Evolutionary conservation across 371 early-diverging fungal genomes (phyloP), one percentile per base, ranked within the genome.

Genomic region (Dinochytrium kinnereticum): DNA sequence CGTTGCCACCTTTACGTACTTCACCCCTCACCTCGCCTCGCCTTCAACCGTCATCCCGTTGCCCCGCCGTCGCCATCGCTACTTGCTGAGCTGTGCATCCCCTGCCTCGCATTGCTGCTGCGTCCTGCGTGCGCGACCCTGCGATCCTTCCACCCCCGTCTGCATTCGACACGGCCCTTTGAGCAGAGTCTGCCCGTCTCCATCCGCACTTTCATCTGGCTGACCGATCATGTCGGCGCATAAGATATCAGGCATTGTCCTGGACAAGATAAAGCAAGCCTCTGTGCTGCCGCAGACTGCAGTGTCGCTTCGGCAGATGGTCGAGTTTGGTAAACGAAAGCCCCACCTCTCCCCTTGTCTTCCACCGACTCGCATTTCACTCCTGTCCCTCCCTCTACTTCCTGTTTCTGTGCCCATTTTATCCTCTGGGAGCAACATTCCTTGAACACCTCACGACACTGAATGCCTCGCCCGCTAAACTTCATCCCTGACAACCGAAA

Each of bases 231-330:
- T 49, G 49, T n/a, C 49, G 13, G 13, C 49, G 15, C 49, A 49
- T 15, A 55, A 55, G 24, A 57, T 34, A 50, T 59, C 33, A 59
- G 39, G 2, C 13, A 50, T 40, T 15, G 34, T 82, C 37, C 40
- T 82, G 28, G 79, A 82, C 33, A 44, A 69, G 70, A 80, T 87
- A 36, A 72, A 78, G 51, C 65, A 69, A 38, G 72, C 66, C 26
- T 77, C 86, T 10, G 71, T 85, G 72, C 90, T 93, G 65, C 94
- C 94, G 30, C 97, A 95, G 80, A 96, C 97, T 0, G 92, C 93
- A 26, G 95, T 96, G 37, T 95, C 95, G 24, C 84, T 96, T 69
- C 86, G 90, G 66, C 95, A 96, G 84, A 95, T 96, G 94, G 94
- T 95, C 75, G 90, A 93, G 87, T 96, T 95, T 85, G 95, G 96